Conservation (phyloP, 179 eudicot genomes). For the Vitellaria paradoxa region DNA sequence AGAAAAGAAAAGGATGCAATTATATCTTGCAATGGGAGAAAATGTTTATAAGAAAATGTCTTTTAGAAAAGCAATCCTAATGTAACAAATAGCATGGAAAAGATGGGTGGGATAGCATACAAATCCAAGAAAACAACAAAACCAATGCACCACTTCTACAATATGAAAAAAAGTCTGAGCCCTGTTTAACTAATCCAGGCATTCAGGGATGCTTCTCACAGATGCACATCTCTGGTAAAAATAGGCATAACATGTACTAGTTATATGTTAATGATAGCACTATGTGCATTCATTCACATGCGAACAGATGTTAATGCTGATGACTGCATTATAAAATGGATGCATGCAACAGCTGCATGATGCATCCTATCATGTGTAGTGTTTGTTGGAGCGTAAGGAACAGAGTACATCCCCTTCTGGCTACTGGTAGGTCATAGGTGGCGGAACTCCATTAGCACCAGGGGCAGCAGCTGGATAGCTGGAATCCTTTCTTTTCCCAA, state of each 20-base stretch:
- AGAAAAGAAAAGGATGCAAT: background rate
- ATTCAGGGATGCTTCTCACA: slow-evolving; percentile 23
- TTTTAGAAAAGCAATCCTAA: slow-evolving; percentile 5
- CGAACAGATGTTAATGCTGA: slow-evolving; percentile 60
- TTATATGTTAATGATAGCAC: slow-evolving; percentile 44
- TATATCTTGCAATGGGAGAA: no score
- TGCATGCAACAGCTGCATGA: slow-evolving; percentile 86
- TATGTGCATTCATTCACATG: slow-evolving; percentile 42
- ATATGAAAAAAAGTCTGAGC: slow-evolving; percentile 8
- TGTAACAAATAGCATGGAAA: background rate
- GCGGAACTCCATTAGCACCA: slow-evolving; percentile 57
- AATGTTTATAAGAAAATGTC: background rate
- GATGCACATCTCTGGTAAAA: slow-evolving; percentile 28
- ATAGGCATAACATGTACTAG: slow-evolving; percentile 26
- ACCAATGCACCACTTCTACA: slow-evolving; percentile 20
- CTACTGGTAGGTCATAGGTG: slow-evolving; percentile 69
- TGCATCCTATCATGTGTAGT: slow-evolving; percentile 77
- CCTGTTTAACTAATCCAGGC: slow-evolving; percentile 16
- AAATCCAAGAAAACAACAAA: slow-evolving; percentile 12
- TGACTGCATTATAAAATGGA: slow-evolving; percentile 63
- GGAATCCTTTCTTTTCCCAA: slow-evolving; percentile 81
- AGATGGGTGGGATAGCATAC: slow-evolving; percentile 4
- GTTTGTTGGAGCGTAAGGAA: slow-evolving; percentile 51
- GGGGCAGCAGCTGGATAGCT: slow-evolving; percentile 39
- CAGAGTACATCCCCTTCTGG: slow-evolving; percentile 88